These are phyloP conservation scores for Podospora sp. DNA, from an alignment of 495 filamentous ascomycete species.

Conservation along the genomic window DNA sequence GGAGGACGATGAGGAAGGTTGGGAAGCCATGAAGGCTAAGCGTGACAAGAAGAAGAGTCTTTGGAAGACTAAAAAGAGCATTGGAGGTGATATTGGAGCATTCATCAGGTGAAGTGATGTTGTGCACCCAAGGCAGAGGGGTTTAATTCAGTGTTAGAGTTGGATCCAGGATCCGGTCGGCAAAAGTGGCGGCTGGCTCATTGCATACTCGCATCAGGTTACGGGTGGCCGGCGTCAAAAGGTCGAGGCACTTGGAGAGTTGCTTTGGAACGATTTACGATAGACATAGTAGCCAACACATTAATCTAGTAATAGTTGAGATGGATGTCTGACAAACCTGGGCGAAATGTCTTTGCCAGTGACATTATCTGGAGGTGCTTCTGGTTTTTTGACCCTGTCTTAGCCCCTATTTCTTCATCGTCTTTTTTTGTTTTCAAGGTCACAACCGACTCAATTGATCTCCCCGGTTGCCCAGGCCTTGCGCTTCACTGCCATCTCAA, in stretches of 20 bases:
- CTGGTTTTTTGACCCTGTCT: background rate
- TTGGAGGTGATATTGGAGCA: conserved; percentile 44
- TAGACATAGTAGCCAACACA: conserved; percentile 40
- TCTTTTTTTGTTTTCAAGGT: background rate
- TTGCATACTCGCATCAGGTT: conserved; percentile 9
- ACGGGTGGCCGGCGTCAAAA: conserved; percentile 2
- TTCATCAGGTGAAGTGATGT: conserved; percentile 40
- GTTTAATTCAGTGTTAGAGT: background rate
- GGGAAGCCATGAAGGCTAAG: conserved; percentile 85
- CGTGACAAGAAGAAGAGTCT: conserved; percentile 74
- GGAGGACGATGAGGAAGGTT: conserved; percentile 79
- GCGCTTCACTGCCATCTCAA: conserved; percentile 73
- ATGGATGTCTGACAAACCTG: background rate
- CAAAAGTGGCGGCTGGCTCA: conserved; percentile 1
- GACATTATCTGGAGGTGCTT: background rate
- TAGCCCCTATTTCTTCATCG: background rate
- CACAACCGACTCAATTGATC: conserved; percentile 44
- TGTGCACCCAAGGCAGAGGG: background rate
- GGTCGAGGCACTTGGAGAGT: conserved; percentile 4
- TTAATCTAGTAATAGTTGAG: conserved; percentile 43
- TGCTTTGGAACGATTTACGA: conserved; percentile 33
- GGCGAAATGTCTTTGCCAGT: too few relatives aligned
- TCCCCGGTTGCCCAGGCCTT: conserved; percentile 68
- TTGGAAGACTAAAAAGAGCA: conserved; percentile 69
- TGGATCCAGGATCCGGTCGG: background rate